Evolutionary conservation across 2,329 filamentous ascomycete genomes (phyloP), one percentile per base, ranked within the genome.

Genomic region (Chrysoporthe austroafricana): DNA sequence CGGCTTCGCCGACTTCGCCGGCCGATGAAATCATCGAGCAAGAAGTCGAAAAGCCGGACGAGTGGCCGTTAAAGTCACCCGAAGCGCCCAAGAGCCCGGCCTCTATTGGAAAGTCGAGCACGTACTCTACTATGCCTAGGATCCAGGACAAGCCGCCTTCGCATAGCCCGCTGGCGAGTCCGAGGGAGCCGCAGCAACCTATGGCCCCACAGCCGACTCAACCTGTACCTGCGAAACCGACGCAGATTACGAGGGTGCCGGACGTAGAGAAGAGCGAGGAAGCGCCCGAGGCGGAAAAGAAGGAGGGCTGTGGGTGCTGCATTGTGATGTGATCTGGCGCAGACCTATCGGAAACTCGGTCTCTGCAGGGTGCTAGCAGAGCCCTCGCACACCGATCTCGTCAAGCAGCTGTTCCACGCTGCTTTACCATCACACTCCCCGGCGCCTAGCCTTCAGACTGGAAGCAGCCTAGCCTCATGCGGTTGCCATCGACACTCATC

Each of bases 271-370:
- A 88, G 69, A 83, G 87, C 64, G 77, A 80, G 70, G 81, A 81
- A 9, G 84, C 87, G 68, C 82, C 86, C 65, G 77, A 80, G 69
- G 79, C 84, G 72, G 81, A 84, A 73, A 84, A 87, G 73, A 84
- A 88, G 73, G 86, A 84, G 71, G 85, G 87, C 13, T 90, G 90
- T 72, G 88, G 87, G 68, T 91, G 90, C 78, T 94, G 91, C 78
- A 82, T 92, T 70, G 85, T 94, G 72, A 93, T 93, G 91, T 93
- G 83, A 87, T 72, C 63, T 11, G 43, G 57, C 60, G 42, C 43
- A 44, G 32, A 9, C 26, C 18, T 58, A 16, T 9, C 5, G 4
- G 1, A 34, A 11, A 16, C n/a, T 26, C 21, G 3, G 8, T 11
- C 39, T 57, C 26, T 46, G 16, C 36, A 21, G 32, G 39, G 11